A percentile compares a stretch with the other conserved stretches of the same genome.
These are phyloP conservation scores for Solanum hybrid DNA, from an alignment of 305 asterid species.

Conservation along the genomic window DNA sequence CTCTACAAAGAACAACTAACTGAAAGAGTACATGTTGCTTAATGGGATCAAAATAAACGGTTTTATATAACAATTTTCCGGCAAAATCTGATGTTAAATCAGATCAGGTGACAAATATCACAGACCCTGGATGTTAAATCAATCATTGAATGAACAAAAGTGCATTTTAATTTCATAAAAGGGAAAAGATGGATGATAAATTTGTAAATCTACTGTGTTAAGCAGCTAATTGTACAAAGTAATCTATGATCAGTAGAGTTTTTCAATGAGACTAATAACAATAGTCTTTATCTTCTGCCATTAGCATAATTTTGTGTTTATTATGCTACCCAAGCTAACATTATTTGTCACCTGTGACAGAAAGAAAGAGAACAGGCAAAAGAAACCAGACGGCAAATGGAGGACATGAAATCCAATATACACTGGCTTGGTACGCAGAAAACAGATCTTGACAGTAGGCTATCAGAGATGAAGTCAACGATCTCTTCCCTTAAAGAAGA, in stretches of 20 bases:
- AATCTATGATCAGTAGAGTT: background rate
- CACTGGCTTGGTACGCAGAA: slow-evolving; percentile 37
- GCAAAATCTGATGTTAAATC: background rate
- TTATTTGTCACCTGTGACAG: slow-evolving; percentile 18
- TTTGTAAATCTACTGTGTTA: background rate
- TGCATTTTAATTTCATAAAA: background rate
- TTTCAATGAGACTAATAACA: background rate
- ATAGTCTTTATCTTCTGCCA: background rate
- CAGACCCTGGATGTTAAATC: background rate
- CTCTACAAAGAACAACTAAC: background rate
- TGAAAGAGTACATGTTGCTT: background rate
- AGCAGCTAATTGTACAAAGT: background rate
- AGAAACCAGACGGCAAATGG: slow-evolving; percentile 37
- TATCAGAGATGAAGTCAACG: slow-evolving; percentile 49
- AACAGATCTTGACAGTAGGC: slow-evolving; percentile 28
- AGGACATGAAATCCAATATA: slow-evolving; percentile 44
- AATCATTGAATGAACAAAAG: background rate
- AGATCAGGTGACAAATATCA: background rate
- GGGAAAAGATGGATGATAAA: background rate
- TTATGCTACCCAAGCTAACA: background rate
- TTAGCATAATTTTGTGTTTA: background rate
- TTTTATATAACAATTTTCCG: background rate
- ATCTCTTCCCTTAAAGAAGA: slow-evolving; percentile 56
- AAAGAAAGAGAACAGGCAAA: slow-evolving; percentile 37
- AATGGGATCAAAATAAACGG: background rate